Evolutionary conservation across 169 alveolate genomes (phyloP), one percentile per base, ranked within the genome.

Genomic region (Perkinsus marinus): DNA sequence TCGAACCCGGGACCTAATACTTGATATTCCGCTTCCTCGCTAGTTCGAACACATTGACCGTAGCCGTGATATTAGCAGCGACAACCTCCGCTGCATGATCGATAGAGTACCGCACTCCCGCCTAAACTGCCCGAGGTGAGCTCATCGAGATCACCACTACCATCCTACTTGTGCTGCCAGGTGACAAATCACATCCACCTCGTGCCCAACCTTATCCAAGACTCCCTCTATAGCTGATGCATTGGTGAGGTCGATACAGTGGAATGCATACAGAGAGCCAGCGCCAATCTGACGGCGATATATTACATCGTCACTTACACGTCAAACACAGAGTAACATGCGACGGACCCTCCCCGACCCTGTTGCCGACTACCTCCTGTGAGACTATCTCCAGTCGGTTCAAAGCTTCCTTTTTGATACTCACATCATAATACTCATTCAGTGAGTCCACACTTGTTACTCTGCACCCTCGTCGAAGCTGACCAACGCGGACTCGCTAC

Each of bases 31-130:
- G 36, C 57, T 92, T 47, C 69, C 90, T 34, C 38, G 79, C 39
- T 36, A 46, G 39, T 37, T 91, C 92, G 43, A 69, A 89, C 89
- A 91, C 68, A 19, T 39, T 92, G 36, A 79, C 92, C 0, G 91
- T 91, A n/a, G 93, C 90, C 68, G 57, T 30, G 90, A 91, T 79
- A 46, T 91, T 68, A 39, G 91, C 43, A 16, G 19, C 57, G 17
- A 89, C 91, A 19, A 79, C 39, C 90, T 79, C 43, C 43, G 90
- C 43, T 16, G 92, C 43, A 36, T 92, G 90, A 69, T 92, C 90
- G 89, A 93, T 91, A 36, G 95, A 93, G 41, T 90, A 90, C 13
- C 95, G 90, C 89, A 93, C 95, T 3, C 95, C 95, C 0, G 95
- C 94, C 92, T 57, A 16, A 57, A 57, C 9, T 30, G 79, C 30